A percentile compares a stretch with the other conserved stretches of the same genome.
Evolutionary conservation across 2,329 filamentous ascomycete species (phyloP).

Genomic region (Ophiostoma sp.): DNA sequence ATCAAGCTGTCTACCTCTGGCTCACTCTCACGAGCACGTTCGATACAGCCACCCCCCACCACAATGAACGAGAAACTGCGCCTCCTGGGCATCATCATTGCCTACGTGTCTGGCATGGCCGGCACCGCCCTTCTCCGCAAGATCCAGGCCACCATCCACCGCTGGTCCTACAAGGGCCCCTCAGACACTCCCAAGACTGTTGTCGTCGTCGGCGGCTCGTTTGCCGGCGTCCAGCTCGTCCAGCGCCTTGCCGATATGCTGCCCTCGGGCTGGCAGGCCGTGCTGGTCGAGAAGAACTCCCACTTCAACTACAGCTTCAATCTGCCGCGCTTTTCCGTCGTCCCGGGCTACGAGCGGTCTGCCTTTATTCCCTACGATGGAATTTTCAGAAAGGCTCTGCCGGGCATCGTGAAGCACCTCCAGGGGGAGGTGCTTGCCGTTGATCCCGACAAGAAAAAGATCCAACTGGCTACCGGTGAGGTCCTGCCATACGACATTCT

Average conservation of each 20-base stretch:
- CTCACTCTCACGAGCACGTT: neutral
- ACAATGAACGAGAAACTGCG: slow-evolving; percentile 22
- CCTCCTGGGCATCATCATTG: slow-evolving; percentile 16
- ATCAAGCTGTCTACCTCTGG: neutral
- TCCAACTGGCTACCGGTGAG: neutral
- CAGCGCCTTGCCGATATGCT: slow-evolving; percentile 46
- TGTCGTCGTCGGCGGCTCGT: slow-evolving; percentile 54
- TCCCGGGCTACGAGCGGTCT: slow-evolving; percentile 51
- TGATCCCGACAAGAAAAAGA: neutral
- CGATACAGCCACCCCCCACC: neutral
- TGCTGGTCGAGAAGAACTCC: slow-evolving; percentile 55
- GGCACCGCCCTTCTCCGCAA: slow-evolving; percentile 11
- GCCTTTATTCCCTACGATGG: slow-evolving; percentile 56
- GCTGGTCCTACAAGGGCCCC: slow-evolving; percentile 24
- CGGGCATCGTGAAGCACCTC: slow-evolving; percentile 38
- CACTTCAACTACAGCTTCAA: slow-evolving; percentile 59
- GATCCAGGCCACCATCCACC: slow-evolving; percentile 20
- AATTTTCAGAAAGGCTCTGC: slow-evolving; percentile 35
- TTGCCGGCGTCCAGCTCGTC: slow-evolving; percentile 49
- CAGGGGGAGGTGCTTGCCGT: slow-evolving; percentile 31
- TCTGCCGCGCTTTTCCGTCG: slow-evolving; percentile 54
- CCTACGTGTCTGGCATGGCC: slow-evolving; percentile 7
- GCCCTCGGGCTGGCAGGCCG: slow-evolving; percentile 46
- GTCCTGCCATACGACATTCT: slow-evolving; percentile 49
- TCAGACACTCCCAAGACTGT: slow-evolving; percentile 39